These are phyloP conservation scores for Neocucurbitaria cava DNA, from an alignment of 2,329 filamentous ascomycete genomes.

Conservation along the genomic window DNA sequence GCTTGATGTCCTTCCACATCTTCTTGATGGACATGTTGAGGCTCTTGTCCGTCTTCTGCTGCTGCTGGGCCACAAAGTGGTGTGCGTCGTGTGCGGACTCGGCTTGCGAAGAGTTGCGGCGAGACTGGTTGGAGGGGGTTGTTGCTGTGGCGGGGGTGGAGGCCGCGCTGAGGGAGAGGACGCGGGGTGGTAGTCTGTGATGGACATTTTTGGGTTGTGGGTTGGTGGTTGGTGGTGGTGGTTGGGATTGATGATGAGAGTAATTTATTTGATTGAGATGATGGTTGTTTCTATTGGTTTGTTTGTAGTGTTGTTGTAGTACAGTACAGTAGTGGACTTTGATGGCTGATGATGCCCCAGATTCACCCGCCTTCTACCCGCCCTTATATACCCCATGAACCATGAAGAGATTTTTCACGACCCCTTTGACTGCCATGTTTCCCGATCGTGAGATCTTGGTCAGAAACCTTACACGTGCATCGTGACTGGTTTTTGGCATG, in stretches of 20 bases:
- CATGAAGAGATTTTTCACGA: slow-evolving; percentile 6
- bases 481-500: slow-evolving; percentile 19
- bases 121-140: slow-evolving; percentile 14
- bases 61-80: slow-evolving; percentile 24
- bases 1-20: slow-evolving; percentile 39
- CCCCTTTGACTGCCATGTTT: neutral
- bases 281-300: neutral
- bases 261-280: too few relatives aligned
- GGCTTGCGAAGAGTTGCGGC: slow-evolving; percentile 23
- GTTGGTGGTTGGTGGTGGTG: neutral
- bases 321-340: slow-evolving; percentile 5
- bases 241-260: neutral
- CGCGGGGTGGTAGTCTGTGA: slow-evolving; percentile 27
- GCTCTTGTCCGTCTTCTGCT: slow-evolving; percentile 22
- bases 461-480: slow-evolving; percentile 7
- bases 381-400: slow-evolving; percentile 19
- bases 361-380: neutral
- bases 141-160: slow-evolving; percentile 18
- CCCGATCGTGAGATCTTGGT: slow-evolving; percentile 16
- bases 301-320: neutral
- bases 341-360: slow-evolving; percentile 7
- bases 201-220: slow-evolving; percentile 22
- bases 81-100: slow-evolving; percentile 31
- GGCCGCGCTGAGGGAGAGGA: slow-evolving; percentile 23
- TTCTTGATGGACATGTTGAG: slow-evolving; percentile 35